A percentile compares a stretch with the other conserved stretches of the same genome.
phyloP scores from a whole-genome alignment of 2,329 filamentous ascomycete species.

The Phoma sp. region DNA sequence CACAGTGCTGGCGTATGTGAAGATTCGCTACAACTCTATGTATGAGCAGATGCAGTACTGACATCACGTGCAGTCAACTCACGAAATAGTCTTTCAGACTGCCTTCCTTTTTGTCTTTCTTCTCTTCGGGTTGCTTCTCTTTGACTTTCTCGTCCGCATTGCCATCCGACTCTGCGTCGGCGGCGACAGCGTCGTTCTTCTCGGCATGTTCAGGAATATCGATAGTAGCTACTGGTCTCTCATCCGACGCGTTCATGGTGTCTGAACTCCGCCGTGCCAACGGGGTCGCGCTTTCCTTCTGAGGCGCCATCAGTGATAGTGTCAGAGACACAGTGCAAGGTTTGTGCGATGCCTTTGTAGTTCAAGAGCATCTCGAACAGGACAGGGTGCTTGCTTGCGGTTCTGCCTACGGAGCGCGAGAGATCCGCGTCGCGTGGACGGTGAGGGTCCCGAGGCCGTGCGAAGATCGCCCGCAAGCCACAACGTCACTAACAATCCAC shows the following conservation, averaged over 20 bases:
- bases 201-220: background rate
- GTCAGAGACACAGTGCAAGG: background rate
- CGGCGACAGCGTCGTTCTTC: background rate
- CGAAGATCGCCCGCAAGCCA: background rate
- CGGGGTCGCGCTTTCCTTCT: background rate
- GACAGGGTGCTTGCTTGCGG: background rate
- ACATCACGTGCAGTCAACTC: background rate
- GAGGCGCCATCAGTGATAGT: background rate
- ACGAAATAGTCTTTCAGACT: conserved; percentile 3
- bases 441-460: background rate
- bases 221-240: background rate
- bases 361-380: background rate
- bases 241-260: background rate
- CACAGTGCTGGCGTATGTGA: conserved; percentile 14
- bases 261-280: background rate
- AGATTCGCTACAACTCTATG: conserved; percentile 8
- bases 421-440: background rate
- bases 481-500: background rate
- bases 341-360: background rate
- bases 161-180: background rate
- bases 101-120: background rate
- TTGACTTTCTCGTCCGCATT: background rate
- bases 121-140: background rate
- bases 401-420: background rate
- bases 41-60: background rate